phyloP scores from a whole-genome alignment of 2,329 filamentous ascomycete genomes.

The Cladosporium sphaerospermum region DNA sequence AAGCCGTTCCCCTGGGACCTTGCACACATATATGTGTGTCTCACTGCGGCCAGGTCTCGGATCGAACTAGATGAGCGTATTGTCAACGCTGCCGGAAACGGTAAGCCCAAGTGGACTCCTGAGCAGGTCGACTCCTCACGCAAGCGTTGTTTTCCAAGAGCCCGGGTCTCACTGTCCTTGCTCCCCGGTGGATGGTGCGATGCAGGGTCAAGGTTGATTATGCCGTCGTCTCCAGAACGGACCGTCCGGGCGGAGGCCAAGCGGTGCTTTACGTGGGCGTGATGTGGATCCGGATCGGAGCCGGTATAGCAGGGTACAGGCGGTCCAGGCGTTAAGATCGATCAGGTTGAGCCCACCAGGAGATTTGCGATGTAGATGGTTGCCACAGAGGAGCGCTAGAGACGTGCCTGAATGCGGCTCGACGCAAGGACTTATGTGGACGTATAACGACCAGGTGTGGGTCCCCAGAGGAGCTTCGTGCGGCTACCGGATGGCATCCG shows the following conservation, averaged over 20 bases:
- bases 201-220: slow-evolving; percentile 9
- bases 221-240: slow-evolving; percentile 3
- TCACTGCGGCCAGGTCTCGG: slow-evolving; percentile 9
- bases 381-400: slow-evolving; percentile 5
- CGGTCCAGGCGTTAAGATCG: slow-evolving; percentile 1
- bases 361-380: slow-evolving; percentile 5
- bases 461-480: not conserved
- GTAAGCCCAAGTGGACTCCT: slow-evolving; percentile 9
- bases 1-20: slow-evolving; percentile 10
- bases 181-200: slow-evolving; percentile 10
- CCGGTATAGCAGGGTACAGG: slow-evolving; percentile 7
- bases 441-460: slow-evolving; percentile 1
- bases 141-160: slow-evolving; percentile 2
- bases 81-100: not conserved
- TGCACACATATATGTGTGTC: slow-evolving; percentile 11
- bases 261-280: not conserved
- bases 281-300: slow-evolving; percentile 10
- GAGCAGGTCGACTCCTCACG: slow-evolving; percentile 8
- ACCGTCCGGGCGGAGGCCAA: slow-evolving; percentile 7
- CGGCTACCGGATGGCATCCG: slow-evolving; percentile 6
- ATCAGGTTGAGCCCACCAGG: slow-evolving; percentile 10
- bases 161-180: slow-evolving; percentile 9
- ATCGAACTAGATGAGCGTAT: slow-evolving; percentile 7
- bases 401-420: slow-evolving; percentile 6
- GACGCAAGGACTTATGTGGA: slow-evolving; percentile 8